phyloP scores from a whole-genome alignment of 1,139 yeast genomes.

The Saccharomycopsis hybrid region DNA sequence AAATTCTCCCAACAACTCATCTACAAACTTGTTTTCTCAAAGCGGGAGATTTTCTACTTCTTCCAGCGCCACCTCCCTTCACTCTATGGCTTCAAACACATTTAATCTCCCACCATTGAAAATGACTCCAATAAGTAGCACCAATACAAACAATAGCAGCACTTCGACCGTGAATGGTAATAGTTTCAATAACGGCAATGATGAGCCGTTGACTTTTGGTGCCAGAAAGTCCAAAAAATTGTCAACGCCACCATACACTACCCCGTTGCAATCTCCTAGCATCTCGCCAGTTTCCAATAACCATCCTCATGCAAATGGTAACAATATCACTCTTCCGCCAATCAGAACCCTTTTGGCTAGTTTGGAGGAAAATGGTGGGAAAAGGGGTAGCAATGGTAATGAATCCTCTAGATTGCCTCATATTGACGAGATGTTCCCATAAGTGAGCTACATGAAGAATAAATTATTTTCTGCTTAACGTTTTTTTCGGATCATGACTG shows the following conservation, averaged over 20 bases:
- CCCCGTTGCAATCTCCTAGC: slow-evolving; percentile 18
- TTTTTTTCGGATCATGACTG: too few relatives aligned
- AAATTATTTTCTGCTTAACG: too few relatives aligned
- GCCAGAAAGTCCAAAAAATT: slow-evolving; percentile 5
- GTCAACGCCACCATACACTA: slow-evolving; percentile 14
- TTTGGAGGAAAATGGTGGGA: slow-evolving; percentile 11
- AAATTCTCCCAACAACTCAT: slow-evolving; percentile 14
- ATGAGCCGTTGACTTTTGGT: slow-evolving; percentile 18
- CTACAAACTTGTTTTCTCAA: slow-evolving; percentile 10
- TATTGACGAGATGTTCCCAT: slow-evolving; percentile 4
- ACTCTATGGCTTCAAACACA: slow-evolving; percentile 7
- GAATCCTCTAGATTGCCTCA: slow-evolving; percentile 15
- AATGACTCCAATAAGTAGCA: slow-evolving; percentile 8
- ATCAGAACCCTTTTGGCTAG: slow-evolving; percentile 16
- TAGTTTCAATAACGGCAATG: slow-evolving; percentile 2
- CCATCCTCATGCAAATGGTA: not conserved
- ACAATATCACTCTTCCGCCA: slow-evolving; percentile 16
- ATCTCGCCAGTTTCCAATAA: slow-evolving; percentile 14
- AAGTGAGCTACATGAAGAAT: too few relatives aligned
- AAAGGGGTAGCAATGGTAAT: not conserved
- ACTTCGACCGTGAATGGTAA: not conserved
- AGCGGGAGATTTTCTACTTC: slow-evolving; percentile 12
- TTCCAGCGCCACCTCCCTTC: slow-evolving; percentile 12
- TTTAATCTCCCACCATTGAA: slow-evolving; percentile 14
- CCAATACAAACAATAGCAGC: not conserved